Percentiles rank a stretch among this genome's conserved stretches.
These are phyloP conservation scores for Thuidium tamariscinum DNA, from an alignment of 225 moss, liverwort and hornwort genomes.

Conservation along the genomic window DNA sequence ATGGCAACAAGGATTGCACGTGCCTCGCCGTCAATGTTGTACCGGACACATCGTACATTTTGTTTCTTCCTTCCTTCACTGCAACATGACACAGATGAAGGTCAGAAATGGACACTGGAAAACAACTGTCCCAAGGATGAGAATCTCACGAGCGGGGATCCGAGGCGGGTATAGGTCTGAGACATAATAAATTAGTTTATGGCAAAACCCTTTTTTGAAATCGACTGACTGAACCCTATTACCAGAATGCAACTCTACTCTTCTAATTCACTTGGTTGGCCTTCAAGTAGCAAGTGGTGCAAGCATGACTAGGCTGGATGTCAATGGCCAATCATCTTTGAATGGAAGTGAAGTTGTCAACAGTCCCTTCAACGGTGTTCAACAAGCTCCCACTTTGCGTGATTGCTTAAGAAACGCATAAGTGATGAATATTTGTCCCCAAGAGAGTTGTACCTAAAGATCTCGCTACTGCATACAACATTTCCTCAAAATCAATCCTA, in stretches of 20 bases:
- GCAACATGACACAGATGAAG: not conserved
- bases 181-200: not conserved
- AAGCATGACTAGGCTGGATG: not conserved
- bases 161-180: not conserved
- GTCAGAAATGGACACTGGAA: not conserved
- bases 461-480: not conserved
- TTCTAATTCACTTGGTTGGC: not conserved
- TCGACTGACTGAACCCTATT: not conserved
- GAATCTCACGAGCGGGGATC: not conserved
- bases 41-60: conserved; percentile 79
- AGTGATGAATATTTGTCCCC: not conserved
- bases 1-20: conserved; percentile 74
- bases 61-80: conserved; percentile 85
- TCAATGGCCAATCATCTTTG: not conserved
- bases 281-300: not conserved
- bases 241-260: not conserved
- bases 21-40: conserved; percentile 78
- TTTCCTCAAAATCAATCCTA: not conserved
- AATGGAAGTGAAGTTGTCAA: not conserved
- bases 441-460: no score
- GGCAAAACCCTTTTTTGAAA: not conserved
- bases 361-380: not conserved
- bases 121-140: not conserved
- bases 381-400: not conserved
- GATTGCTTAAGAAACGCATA: not conserved